A percentile compares a stretch with the other conserved stretches of the same genome.
phyloP scores from a whole-genome alignment of 805 yeast genomes.

The Hanseniaspora thailandica region DNA sequence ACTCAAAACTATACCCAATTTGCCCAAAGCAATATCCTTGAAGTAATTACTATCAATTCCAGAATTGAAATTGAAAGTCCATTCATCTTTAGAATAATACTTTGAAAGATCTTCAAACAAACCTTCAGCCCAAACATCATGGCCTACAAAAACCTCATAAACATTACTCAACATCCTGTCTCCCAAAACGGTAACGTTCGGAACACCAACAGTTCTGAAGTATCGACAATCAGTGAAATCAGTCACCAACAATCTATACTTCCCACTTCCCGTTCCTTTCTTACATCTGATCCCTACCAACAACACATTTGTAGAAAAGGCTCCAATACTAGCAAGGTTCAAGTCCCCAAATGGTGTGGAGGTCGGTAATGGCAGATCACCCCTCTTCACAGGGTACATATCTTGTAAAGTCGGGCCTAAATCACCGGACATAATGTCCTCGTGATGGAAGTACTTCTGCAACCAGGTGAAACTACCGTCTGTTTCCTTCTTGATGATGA shows the following conservation, averaged over 20 bases:
- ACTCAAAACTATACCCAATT: not conserved
- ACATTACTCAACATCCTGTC: not conserved
- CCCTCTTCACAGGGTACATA: not conserved
- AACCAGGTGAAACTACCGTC: not conserved
- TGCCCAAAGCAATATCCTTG: not conserved
- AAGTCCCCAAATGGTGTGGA: not conserved
- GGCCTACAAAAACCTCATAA: not conserved
- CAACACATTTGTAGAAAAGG: not conserved
- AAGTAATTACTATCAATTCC: not conserved
- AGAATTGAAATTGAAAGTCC: not conserved
- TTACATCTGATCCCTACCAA: constrained; percentile 6
- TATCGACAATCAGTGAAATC: not conserved
- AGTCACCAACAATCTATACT: constrained; percentile 4
- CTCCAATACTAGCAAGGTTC: not conserved
- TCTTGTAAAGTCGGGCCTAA: too few relatives aligned
- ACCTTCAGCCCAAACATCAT: not conserved
- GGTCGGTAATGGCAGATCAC: not conserved
- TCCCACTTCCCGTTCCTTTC: not conserved
- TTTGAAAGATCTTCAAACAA: not conserved
- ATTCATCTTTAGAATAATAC: not conserved
- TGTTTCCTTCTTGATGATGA: not conserved
- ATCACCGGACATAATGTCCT: too few relatives aligned
- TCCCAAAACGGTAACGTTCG: not conserved
- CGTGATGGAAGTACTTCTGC: not conserved
- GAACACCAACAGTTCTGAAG: not conserved